phyloP scores from a whole-genome alignment of 495 filamentous ascomycete species.

The Xylaria castorea region DNA sequence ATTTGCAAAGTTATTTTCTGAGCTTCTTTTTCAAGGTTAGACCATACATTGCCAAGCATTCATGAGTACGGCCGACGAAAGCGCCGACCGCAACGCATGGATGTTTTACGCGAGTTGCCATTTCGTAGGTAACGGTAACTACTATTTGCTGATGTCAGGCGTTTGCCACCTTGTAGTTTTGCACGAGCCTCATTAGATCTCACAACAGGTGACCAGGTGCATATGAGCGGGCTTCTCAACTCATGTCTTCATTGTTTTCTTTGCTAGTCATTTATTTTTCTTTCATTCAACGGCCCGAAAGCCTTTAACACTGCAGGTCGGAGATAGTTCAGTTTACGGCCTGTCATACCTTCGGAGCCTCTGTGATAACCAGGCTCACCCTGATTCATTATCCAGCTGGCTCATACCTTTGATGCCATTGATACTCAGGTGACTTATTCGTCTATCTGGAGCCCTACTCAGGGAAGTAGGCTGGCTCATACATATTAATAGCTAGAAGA shows the following conservation, averaged over 20 bases:
- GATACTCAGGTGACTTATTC: not conserved
- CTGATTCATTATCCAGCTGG: not conserved
- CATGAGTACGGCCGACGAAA: not conserved
- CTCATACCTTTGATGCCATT: not conserved
- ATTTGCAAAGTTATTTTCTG: not conserved
- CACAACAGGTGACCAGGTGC: not conserved
- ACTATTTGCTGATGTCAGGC: not conserved
- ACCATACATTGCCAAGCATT: not conserved
- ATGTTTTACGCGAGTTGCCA: not conserved
- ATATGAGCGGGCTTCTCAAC: not conserved
- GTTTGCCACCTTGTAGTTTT: not conserved
- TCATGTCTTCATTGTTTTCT: not conserved
- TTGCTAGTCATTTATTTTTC: not conserved
- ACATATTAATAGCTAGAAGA: too few relatives aligned
- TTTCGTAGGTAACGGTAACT: not conserved
- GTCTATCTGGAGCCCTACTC: too few relatives aligned
- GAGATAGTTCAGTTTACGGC: not conserved
- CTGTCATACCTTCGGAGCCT: not conserved
- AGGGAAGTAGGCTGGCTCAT: too few relatives aligned
- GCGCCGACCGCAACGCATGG: not conserved
- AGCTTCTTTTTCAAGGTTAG: not conserved
- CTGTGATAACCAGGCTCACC: not conserved
- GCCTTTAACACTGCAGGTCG: not conserved
- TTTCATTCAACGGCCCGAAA: not conserved
- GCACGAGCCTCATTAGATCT: not conserved